phyloP scores from a whole-genome alignment of 495 filamentous ascomycete genomes.

The Bathelium albidoporum region DNA sequence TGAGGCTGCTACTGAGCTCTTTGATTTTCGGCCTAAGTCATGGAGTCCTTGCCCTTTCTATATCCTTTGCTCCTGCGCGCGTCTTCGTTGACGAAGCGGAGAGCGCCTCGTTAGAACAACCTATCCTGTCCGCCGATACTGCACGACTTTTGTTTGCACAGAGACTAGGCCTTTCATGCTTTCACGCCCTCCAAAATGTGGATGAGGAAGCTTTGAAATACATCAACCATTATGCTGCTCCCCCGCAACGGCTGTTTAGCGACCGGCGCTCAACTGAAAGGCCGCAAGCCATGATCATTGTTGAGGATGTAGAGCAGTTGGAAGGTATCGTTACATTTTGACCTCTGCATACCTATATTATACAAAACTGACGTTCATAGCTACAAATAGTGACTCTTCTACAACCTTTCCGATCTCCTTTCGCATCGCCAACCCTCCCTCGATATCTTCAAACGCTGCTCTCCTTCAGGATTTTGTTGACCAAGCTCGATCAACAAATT shows the following conservation, averaged over 20 bases:
- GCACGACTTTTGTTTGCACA: slow-evolving; percentile 46
- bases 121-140: slow-evolving; percentile 31
- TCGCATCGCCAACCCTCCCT: not conserved
- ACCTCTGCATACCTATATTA: not conserved
- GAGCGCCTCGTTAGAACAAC: not conserved
- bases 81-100: slow-evolving; percentile 27
- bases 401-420: not conserved
- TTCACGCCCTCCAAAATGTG: slow-evolving; percentile 37
- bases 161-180: slow-evolving; percentile 42
- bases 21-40: not conserved
- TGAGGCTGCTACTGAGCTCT: not conserved
- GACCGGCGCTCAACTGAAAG: slow-evolving; percentile 2
- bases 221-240: slow-evolving; percentile 41
- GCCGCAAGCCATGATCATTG: slow-evolving; percentile 33
- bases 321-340: not conserved
- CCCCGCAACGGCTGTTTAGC: slow-evolving; percentile 34
- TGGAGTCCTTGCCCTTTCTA: slow-evolving; percentile 1
- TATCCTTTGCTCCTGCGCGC: slow-evolving; percentile 7
- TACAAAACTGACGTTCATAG: not conserved
- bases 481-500: not conserved
- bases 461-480: not conserved
- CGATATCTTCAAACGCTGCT: not conserved
- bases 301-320: slow-evolving; percentile 28
- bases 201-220: slow-evolving; percentile 37
- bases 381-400: not conserved